Conservation (phyloP, 164 flowering plant species). For the Berberis thunbergii region DNA sequence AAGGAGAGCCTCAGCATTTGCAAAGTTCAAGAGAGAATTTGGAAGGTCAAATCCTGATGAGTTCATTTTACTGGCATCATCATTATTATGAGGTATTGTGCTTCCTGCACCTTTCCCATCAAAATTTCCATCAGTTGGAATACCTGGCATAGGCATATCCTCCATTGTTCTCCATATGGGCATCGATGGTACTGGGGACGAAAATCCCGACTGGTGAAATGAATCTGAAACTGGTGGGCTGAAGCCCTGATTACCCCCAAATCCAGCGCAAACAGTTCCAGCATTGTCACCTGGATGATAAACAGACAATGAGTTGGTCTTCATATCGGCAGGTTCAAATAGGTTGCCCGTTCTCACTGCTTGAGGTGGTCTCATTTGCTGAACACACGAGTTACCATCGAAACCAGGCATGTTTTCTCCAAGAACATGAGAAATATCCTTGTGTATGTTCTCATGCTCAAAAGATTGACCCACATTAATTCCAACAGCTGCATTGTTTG, state of each 20-base stretch:
- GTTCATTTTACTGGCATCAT: slow-evolving; percentile 18
- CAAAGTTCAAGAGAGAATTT: slow-evolving; percentile 38
- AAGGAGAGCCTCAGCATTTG: slow-evolving; percentile 39
- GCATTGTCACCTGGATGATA: slow-evolving; percentile 21
- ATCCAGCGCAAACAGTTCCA: slow-evolving; percentile 20
- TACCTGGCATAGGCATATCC: slow-evolving; percentile 26
- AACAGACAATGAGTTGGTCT: slow-evolving; percentile 13
- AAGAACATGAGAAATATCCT: slow-evolving; percentile 22
- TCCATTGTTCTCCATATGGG: slow-evolving; percentile 41
- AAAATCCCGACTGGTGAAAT: slow-evolving; percentile 34
- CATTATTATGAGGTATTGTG: slow-evolving; percentile 16
- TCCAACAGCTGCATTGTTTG: slow-evolving; percentile 11
- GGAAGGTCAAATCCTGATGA: slow-evolving; percentile 30
- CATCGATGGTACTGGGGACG: slow-evolving; percentile 42
- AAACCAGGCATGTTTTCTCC: slow-evolving; percentile 20
- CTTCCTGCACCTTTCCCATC: slow-evolving; percentile 15
- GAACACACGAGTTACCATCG: slow-evolving; percentile 18
- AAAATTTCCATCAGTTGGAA: slow-evolving; percentile 24
- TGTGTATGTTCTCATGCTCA: slow-evolving; percentile 19
- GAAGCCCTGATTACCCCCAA: slow-evolving; percentile 30
- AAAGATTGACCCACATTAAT: slow-evolving; percentile 11
- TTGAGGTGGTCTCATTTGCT: slow-evolving; percentile 22
- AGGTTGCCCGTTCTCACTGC: slow-evolving; percentile 20
- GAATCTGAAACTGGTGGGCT: slow-evolving; percentile 38
- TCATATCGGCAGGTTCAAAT: slow-evolving; percentile 25